A percentile compares a stretch with the other conserved stretches of the same genome.
Evolutionary conservation across 345 rosid species (phyloP).

Genomic region (Eutrema heterophyllum): DNA sequence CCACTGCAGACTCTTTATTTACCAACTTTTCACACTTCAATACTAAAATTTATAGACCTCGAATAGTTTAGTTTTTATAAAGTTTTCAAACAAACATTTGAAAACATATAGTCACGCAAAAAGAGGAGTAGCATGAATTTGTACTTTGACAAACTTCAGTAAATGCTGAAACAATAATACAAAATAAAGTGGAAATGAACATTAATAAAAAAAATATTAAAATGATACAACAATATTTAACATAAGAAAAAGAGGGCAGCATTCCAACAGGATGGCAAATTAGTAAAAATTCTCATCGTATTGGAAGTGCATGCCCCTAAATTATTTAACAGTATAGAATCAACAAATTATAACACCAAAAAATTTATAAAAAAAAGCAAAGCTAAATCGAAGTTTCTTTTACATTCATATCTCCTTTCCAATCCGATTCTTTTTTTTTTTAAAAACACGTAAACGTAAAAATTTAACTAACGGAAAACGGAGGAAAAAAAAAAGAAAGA

Average conservation of each 20-base stretch:
- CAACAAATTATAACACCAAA: constrained; percentile 19
- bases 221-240: constrained; percentile 9
- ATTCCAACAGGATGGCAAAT: constrained; percentile 17
- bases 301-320: constrained; percentile 14
- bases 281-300: constrained; percentile 4
- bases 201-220: constrained; percentile 9
- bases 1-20: neutral
- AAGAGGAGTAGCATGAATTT: constrained; percentile 3
- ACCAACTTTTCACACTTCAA: constrained; percentile 8
- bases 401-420: constrained; percentile 13
- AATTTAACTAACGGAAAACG: neutral
- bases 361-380: neutral
- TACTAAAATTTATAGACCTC: no score
- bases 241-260: neutral
- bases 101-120: neutral
- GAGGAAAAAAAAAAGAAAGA: neutral
- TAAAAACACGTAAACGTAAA: neutral
- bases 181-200: constrained; percentile 1
- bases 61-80: neutral
- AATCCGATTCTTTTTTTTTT: neutral
- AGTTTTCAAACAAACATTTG: neutral
- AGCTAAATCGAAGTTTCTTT: constrained; percentile 13
- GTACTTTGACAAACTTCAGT: neutral
- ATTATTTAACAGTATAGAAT: constrained; percentile 8
- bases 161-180: constrained; percentile 7